Conservation (phyloP, 2,329 filamentous ascomycete genomes). For the Aspergillus sp. region DNA sequence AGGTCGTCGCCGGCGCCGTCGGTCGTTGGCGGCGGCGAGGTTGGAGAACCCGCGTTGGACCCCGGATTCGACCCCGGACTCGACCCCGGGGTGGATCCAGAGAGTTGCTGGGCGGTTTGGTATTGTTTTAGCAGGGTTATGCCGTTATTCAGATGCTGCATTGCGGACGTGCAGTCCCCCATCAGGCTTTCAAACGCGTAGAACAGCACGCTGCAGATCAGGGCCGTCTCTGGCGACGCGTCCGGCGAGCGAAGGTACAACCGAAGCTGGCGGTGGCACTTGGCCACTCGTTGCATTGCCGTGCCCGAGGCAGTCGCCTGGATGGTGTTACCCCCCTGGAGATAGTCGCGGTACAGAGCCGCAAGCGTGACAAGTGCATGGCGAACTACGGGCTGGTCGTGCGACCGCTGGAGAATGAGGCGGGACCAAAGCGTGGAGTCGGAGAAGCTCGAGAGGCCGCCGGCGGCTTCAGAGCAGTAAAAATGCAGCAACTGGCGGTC, state of each 20-base stretch:
- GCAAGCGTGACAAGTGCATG: conserved; percentile 21
- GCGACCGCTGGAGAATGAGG: conserved; percentile 20
- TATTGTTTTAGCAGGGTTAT: conserved; percentile 19
- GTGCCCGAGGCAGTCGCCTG: neutral
- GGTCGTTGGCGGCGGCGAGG: neutral
- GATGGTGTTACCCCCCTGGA: neutral
- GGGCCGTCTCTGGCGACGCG: conserved; percentile 20
- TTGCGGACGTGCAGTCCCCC: conserved; percentile 21
- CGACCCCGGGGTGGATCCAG: too few species aligned
- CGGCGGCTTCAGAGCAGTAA: conserved; percentile 20
- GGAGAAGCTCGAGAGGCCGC: conserved; percentile 18
- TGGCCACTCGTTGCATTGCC: conserved; percentile 17
- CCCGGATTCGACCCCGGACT: too few species aligned
- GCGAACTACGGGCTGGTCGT: conserved; percentile 24
- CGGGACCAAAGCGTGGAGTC: conserved; percentile 20
- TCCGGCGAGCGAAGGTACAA: conserved; percentile 18
- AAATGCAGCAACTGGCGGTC: conserved; percentile 26
- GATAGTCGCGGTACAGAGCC: conserved; percentile 19
- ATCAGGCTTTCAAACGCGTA: conserved; percentile 26
- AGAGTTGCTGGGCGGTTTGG: neutral
- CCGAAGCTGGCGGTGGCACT: conserved; percentile 25
- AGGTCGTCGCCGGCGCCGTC: conserved; percentile 11
- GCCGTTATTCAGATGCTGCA: conserved; percentile 26
- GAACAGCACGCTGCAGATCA: conserved; percentile 28
- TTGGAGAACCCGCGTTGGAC: too few species aligned